Evolutionary conservation across 306 rosid genomes (phyloP).

Genomic region (cucumber (Cucumis sativus)): Cucumber_9930_V3 NC_026655.2:26839501-26840000

Average conservation of each 20-base stretch:
- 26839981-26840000: too few relatives aligned
- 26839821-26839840: background rate
- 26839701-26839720: conserved; percentile 14
- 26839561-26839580: conserved; percentile 95
- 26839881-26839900: too few relatives aligned
- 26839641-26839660: background rate
- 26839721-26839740: background rate
- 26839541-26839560: conserved; percentile 88
- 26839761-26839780: conserved; percentile 8
- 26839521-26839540: conserved; percentile 92
- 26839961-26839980: too few relatives aligned
- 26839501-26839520: conserved; percentile 91
- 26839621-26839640: conserved; percentile 4
- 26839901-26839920: too few relatives aligned
- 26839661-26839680: conserved; percentile 14
- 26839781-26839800: background rate
- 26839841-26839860: background rate
- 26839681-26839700: conserved; percentile 88
- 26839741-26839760: background rate
- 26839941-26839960: too few relatives aligned
- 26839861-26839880: too few relatives aligned
- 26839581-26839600: conserved; percentile 99
- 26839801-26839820: background rate
- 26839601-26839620: conserved; percentile 14
- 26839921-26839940: too few relatives aligned